Evolutionary conservation across 129 eudicot genomes (phyloP).

Genomic region (Helianthus annuus): HanXRQr2.0-SUNRISE NC_035440.2:129281395-129281894

Average conservation of each 20-base stretch:
- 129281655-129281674: slow-evolving; percentile 78
- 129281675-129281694: slow-evolving; percentile 80
- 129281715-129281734: slow-evolving; percentile 46
- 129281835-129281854: not conserved
- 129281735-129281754: slow-evolving; percentile 54
- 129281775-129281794: not conserved
- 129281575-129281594: too few species aligned
- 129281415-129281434: slow-evolving; percentile 83
- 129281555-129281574: too few species aligned
- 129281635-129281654: slow-evolving; percentile 69
- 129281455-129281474: slow-evolving; percentile 59
- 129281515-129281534: slow-evolving; percentile 64
- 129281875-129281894: not conserved
- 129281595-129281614: not conserved
- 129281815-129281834: not conserved
- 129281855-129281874: not conserved
- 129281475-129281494: slow-evolving; percentile 45
- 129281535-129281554: slow-evolving; percentile 50
- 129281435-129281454: slow-evolving; percentile 70
- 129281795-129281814: not conserved
- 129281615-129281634: not conserved
- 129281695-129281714: slow-evolving; percentile 62
- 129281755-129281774: not conserved
- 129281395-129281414: slow-evolving; percentile 56
- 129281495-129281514: slow-evolving; percentile 66